Evolutionary conservation across 2,329 filamentous ascomycete genomes (phyloP).

Genomic region (Penicillium rolfsii): DNA sequence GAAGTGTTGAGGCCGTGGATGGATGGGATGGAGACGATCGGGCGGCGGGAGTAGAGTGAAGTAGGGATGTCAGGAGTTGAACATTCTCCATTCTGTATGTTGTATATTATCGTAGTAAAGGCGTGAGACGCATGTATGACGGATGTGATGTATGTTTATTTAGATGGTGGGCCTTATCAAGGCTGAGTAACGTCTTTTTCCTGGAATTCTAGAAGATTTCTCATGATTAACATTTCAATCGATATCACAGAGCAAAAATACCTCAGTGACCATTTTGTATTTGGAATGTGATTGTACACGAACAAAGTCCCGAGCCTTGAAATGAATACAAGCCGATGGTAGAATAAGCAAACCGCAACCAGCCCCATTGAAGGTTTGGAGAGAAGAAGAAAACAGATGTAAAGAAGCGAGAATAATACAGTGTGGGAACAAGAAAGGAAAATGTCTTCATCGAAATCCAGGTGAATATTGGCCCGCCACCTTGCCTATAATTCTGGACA

Average conservation of each 20-base stretch:
- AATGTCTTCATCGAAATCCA: neutral
- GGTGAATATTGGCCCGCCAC: neutral
- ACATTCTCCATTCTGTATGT: neutral
- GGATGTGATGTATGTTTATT: neutral
- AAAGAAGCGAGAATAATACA: neutral
- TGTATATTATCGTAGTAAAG: constrained; percentile 13
- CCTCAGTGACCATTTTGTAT: neutral
- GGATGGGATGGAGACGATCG: constrained; percentile 72
- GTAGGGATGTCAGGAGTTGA: neutral
- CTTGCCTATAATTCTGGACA: neutral
- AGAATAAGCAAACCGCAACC: neutral
- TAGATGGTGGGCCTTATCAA: neutral
- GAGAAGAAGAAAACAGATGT: neutral
- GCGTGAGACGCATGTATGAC: neutral
- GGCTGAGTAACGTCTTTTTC: neutral
- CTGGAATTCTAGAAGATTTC: neutral
- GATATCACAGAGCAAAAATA: neutral
- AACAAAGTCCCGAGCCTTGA: neutral
- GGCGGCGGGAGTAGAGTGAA: constrained; percentile 23
- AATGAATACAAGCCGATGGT: neutral
- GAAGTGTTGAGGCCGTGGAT: constrained; percentile 82
- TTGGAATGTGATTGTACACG: constrained; percentile 5
- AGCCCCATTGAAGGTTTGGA: neutral
- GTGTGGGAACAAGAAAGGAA: neutral
- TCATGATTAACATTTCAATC: neutral